These are phyloP conservation scores for Phytophthora syringae DNA, from an alignment of 352 stramenopile species.

Conservation along the genomic window DNA sequence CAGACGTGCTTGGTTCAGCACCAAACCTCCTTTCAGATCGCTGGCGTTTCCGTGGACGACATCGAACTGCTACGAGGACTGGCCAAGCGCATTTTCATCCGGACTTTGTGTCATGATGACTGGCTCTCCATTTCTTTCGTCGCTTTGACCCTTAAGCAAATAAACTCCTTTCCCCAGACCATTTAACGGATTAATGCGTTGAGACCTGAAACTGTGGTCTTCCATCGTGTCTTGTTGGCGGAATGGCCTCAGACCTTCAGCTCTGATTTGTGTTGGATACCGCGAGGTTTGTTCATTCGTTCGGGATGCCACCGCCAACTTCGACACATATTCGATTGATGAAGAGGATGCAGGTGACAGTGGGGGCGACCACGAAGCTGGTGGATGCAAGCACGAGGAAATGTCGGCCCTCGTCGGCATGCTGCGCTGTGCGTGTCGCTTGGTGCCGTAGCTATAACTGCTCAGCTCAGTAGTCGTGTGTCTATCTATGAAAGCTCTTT, in stretches of 20 bases:
- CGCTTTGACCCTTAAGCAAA: neutral
- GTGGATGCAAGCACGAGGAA: constrained; percentile 9
- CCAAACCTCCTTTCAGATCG: constrained; percentile 11
- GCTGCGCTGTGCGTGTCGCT: neutral
- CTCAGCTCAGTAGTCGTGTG: neutral
- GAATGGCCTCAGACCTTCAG: neutral
- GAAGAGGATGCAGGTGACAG: constrained; percentile 20
- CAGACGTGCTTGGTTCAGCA: constrained; percentile 6
- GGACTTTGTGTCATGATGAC: neutral
- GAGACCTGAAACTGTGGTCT: neutral
- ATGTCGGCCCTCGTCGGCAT: constrained; percentile 11
- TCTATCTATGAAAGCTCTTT: neutral
- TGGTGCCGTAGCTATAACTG: constrained; percentile 11
- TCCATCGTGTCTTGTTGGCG: neutral
- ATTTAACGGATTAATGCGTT: too few species aligned
- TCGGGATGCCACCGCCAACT: neutral
- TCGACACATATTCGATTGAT: constrained; percentile 22
- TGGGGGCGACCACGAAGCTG: constrained; percentile 8
- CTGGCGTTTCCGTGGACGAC: constrained; percentile 44
- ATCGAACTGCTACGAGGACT: constrained; percentile 69
- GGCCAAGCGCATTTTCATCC: constrained; percentile 19
- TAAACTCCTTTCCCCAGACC: neutral
- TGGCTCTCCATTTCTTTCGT: neutral
- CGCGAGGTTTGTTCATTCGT: neutral
- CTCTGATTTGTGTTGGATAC: neutral